These are phyloP conservation scores for Cnidoscolus chayamansa DNA, from an alignment of 441 rosid species.

Conservation along the genomic window DNA sequence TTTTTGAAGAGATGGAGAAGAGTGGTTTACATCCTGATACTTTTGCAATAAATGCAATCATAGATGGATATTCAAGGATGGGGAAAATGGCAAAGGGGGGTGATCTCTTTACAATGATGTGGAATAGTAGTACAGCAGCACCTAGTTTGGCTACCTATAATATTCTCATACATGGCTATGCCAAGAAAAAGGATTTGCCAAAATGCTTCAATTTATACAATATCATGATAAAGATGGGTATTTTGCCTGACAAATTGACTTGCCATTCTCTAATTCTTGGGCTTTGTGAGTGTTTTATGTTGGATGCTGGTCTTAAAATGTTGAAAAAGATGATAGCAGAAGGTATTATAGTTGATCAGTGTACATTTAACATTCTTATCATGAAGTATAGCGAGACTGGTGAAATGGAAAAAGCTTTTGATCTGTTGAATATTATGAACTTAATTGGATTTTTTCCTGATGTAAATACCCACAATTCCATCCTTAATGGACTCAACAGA, in stretches of 20 bases:
- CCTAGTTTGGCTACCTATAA: slow-evolving; percentile 71
- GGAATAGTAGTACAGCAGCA: slow-evolving; percentile 27
- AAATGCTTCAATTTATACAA: slow-evolving; percentile 47
- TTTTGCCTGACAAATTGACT: slow-evolving; percentile 58
- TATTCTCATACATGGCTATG: slow-evolving; percentile 69
- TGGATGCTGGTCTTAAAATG: slow-evolving; percentile 58
- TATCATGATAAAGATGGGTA: slow-evolving; percentile 41
- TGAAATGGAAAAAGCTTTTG: slow-evolving; percentile 42
- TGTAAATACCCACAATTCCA: slow-evolving; percentile 35
- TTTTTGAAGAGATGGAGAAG: slow-evolving; percentile 47
- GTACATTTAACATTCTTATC: slow-evolving; percentile 59
- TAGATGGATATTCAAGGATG: slow-evolving; percentile 61
- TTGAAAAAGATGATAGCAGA: slow-evolving; percentile 50
- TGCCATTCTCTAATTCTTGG: slow-evolving; percentile 70
- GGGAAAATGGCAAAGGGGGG: slow-evolving; percentile 47
- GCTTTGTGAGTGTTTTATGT: slow-evolving; percentile 53
- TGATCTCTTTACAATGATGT: slow-evolving; percentile 41
- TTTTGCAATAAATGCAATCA: slow-evolving; percentile 45
- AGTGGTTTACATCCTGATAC: slow-evolving; percentile 50
- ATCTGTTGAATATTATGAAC: slow-evolving; percentile 54
- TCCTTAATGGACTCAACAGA: slow-evolving; percentile 48
- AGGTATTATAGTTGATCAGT: slow-evolving; percentile 46
- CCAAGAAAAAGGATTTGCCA: slow-evolving; percentile 52
- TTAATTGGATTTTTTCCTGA: slow-evolving; percentile 46
- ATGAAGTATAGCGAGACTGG: slow-evolving; percentile 47